These are phyloP conservation scores for Gossypium herbaceum DNA, from an alignment of 345 rosid genomes.

Conservation along the genomic window DNA sequence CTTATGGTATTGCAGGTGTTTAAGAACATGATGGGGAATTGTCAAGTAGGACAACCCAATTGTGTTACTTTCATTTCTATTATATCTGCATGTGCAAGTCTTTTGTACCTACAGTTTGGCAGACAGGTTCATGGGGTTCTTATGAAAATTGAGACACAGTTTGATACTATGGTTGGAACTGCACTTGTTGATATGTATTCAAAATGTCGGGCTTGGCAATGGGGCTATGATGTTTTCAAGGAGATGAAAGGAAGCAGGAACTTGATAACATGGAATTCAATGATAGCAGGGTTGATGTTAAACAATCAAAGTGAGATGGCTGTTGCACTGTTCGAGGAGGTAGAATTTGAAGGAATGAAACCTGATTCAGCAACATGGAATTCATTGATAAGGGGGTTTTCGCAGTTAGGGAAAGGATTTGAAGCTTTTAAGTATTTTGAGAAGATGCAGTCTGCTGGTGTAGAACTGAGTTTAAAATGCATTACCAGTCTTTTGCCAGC, in stretches of 20 bases:
- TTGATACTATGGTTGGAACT: slow-evolving; percentile 47
- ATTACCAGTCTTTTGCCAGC: slow-evolving; percentile 58
- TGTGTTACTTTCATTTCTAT: slow-evolving; percentile 45
- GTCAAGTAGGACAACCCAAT: slow-evolving; percentile 40
- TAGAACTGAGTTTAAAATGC: slow-evolving; percentile 44
- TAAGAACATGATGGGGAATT: slow-evolving; percentile 44
- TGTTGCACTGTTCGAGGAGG: slow-evolving; percentile 40
- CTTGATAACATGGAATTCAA: slow-evolving; percentile 55
- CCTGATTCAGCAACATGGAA: slow-evolving; percentile 72
- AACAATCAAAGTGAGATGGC: slow-evolving; percentile 45
- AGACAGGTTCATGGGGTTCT: slow-evolving; percentile 50
- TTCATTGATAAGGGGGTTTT: slow-evolving; percentile 59
- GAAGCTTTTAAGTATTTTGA: slow-evolving; percentile 49
- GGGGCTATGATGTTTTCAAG: slow-evolving; percentile 37
- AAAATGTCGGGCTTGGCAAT: slow-evolving; percentile 48
- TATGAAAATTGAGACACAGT: slow-evolving; percentile 28
- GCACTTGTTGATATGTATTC: slow-evolving; percentile 63
- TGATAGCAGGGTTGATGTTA: slow-evolving; percentile 60
- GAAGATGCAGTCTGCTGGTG: slow-evolving; percentile 45
- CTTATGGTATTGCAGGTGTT: slow-evolving; percentile 39
- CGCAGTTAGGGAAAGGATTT: slow-evolving; percentile 41
- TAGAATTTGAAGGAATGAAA: slow-evolving; percentile 42
- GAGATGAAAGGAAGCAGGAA: slow-evolving; percentile 43
- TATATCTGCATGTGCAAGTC: slow-evolving; percentile 48
- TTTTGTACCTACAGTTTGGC: slow-evolving; percentile 40